A percentile compares a stretch with the other conserved stretches of the same genome.
phyloP scores from a whole-genome alignment of 495 filamentous ascomycete genomes.

The Aspergillus avenaceus region DNA sequence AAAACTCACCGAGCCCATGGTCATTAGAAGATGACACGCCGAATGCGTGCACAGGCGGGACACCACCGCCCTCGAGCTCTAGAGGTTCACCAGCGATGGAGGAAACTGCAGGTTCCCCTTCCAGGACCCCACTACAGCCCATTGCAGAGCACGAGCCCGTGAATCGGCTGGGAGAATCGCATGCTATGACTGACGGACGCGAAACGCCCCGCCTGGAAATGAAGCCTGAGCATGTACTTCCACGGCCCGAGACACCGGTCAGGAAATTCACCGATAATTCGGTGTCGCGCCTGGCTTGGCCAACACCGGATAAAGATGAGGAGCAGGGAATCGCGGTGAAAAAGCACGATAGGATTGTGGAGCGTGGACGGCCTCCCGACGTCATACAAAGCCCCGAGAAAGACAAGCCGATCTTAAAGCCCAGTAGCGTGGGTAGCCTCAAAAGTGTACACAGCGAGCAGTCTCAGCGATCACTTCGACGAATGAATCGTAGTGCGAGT shows the following conservation, averaged over 20 bases:
- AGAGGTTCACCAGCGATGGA: constrained; percentile 18
- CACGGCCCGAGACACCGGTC: constrained; percentile 36
- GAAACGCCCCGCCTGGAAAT: constrained; percentile 40
- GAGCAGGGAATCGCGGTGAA: constrained; percentile 9
- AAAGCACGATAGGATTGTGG: constrained; percentile 2
- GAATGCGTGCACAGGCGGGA: constrained; percentile 11
- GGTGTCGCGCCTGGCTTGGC: constrained; percentile 47
- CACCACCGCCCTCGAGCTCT: constrained; percentile 24
- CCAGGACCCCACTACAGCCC: constrained; percentile 35
- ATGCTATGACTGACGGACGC: constrained; percentile 20
- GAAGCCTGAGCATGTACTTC: constrained; percentile 39
- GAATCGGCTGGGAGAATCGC: constrained; percentile 14
- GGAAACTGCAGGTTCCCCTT: constrained; percentile 26
- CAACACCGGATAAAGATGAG: constrained; percentile 42
- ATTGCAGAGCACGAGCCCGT: constrained; percentile 39
- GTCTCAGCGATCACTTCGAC: constrained; percentile 63
- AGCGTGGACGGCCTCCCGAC: constrained; percentile 6
- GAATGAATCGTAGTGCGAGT: constrained; percentile 68
- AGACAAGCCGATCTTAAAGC: constrained; percentile 31
- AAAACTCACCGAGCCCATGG: constrained; percentile 28
- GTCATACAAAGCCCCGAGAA: constrained; percentile 30
- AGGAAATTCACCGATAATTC: constrained; percentile 50
- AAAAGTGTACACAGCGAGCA: constrained; percentile 5
- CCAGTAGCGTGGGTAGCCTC: constrained; percentile 27
- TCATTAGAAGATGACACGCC: constrained; percentile 26